A percentile compares a stretch with the other conserved stretches of the same genome.
Conservation (phyloP, 148 eudicot genomes). For the Bassia scoparia region DNA sequence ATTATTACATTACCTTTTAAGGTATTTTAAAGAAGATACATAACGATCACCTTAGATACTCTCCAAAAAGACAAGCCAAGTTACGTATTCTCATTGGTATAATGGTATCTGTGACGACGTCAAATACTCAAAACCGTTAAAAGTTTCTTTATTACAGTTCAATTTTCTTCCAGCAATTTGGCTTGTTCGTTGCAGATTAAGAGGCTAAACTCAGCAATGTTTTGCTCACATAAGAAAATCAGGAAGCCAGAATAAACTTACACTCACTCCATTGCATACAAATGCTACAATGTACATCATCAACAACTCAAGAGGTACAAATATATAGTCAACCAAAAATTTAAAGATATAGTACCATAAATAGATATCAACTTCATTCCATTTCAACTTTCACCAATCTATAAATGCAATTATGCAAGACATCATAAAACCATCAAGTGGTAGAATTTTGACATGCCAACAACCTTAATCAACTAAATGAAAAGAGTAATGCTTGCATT, state of each 20-base stretch:
- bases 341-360: background rate
- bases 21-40: too few species aligned
- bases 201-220: background rate
- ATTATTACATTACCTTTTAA: too few species aligned
- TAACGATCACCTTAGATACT: too few species aligned
- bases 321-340: background rate
- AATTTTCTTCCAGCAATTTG: background rate
- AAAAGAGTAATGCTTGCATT: background rate
- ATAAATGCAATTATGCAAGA: background rate
- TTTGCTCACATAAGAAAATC: background rate
- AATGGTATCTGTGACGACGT: background rate
- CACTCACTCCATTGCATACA: background rate
- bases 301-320: background rate
- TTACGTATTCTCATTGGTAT: too few species aligned
- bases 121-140: background rate
- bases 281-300: background rate
- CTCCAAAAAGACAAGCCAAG: too few species aligned
- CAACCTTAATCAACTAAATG: background rate
- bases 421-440: background rate
- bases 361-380: constrained; percentile 1
- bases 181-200: background rate
- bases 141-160: background rate
- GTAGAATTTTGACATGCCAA: background rate
- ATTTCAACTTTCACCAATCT: background rate
- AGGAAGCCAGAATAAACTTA: background rate